These are phyloP conservation scores for Malus sylvestris DNA, from an alignment of 306 rosid genomes.

Conservation along the genomic window DNA sequence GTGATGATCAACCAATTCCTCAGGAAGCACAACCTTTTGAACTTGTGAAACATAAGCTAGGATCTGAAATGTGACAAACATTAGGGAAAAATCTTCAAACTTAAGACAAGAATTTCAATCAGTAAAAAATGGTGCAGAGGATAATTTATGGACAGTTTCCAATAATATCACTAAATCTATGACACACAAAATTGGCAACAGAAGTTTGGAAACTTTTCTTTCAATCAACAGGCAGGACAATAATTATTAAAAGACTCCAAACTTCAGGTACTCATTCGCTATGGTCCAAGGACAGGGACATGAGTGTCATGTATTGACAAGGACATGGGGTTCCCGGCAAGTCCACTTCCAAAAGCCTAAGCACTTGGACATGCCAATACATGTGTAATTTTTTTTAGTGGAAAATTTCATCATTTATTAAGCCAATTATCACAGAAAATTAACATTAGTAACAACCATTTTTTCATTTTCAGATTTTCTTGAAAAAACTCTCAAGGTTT, in stretches of 20 bases:
- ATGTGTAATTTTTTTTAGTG: neutral
- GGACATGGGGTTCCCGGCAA: neutral
- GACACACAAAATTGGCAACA: neutral
- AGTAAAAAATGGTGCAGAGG: neutral
- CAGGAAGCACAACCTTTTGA: constrained; percentile 69
- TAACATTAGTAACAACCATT: neutral
- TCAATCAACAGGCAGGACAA: neutral
- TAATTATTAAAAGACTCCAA: neutral
- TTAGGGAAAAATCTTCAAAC: neutral
- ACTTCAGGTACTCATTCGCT: neutral
- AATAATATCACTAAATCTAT: no score
- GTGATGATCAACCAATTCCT: constrained; percentile 52
- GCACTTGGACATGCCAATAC: neutral
- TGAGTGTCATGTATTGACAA: neutral
- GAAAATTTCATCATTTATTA: neutral
- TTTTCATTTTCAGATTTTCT: neutral
- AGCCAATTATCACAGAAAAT: neutral
- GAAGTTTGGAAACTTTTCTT: neutral
- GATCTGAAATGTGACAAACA: constrained; percentile 44
- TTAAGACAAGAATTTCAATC: neutral
- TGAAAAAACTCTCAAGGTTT: neutral
- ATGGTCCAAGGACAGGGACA: neutral
- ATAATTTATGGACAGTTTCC: neutral
- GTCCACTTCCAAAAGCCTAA: neutral
- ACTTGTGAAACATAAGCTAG: constrained; percentile 98